Base-by-base conservation (phyloP, 2,329 filamentous ascomycete genomes). In the Cladosporium halotolerans region DNA sequence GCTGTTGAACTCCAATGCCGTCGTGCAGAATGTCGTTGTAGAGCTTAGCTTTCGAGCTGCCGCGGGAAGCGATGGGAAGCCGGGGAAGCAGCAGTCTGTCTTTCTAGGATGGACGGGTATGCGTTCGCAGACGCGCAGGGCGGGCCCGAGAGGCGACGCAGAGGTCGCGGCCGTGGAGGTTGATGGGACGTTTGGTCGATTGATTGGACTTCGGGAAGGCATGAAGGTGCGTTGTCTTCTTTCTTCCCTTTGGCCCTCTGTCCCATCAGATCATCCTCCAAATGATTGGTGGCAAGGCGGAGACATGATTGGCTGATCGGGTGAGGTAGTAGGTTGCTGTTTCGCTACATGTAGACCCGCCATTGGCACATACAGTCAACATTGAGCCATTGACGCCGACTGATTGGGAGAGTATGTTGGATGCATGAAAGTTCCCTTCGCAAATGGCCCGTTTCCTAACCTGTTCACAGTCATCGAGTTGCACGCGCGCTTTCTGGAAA, bases 21-120 rank as follows among this genome's bases (percentile, higher is more conserved):
- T 91, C 55, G 89, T 88, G 33, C 93, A 99, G 73, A 96, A 97
- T 86, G 89, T 97, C 62, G 81, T 97, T 57, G 86, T 99, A 69
- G 93, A 99, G 73, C 80, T 99, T 59, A 86, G 79, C 68, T 95
- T 87, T 72, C 83, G 84, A 65, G 74, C 79, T 18, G 69, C 80
- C 10, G 62, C 52, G 9, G 52, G 38, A 5, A 49, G 62, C 41
- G 72, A 73, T 51, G 70, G 62, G 39, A 39, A 57, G 10, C 49
- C 57, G 3, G 53, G 45, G 7, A 67, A 76, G 50, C 81, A 83
- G 62, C 81, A 79, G 64, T 95, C 88, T 45, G 78, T 95, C 63
- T 99, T 87, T 68, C 78, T 95, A 55, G 93, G 93, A 69, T 99
- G 93, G 93, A 96, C 93, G 9, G 93, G 93, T 62, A 95, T 99